These are phyloP conservation scores for Ogataea henricii DNA, from an alignment of 805 yeast genomes.

Conservation along the genomic window DNA sequence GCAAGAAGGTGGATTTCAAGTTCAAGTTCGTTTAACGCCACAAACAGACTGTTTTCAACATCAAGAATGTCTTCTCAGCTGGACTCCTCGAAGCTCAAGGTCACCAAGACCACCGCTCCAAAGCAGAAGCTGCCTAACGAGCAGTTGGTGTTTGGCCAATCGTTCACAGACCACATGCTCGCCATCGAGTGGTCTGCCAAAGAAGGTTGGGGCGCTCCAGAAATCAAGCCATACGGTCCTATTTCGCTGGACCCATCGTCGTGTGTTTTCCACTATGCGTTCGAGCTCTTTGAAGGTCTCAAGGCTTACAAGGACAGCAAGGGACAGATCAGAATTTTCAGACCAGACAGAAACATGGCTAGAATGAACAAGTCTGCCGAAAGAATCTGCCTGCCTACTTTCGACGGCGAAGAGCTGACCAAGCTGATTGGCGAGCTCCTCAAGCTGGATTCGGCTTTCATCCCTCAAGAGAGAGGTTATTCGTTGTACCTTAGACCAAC, in stretches of 20 bases:
- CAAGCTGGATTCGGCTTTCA: slow-evolving; percentile 70
- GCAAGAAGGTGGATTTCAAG: neutral
- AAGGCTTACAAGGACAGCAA: slow-evolving; percentile 78
- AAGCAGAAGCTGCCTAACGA: slow-evolving; percentile 60
- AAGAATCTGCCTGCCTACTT: slow-evolving; percentile 86
- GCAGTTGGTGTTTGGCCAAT: slow-evolving; percentile 66
- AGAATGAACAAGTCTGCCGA: slow-evolving; percentile 89
- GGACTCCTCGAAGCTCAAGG: slow-evolving; percentile 54
- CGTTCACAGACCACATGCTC: slow-evolving; percentile 89
- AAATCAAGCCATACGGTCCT: slow-evolving; percentile 81
- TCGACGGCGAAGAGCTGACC: slow-evolving; percentile 75
- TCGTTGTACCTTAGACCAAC: slow-evolving; percentile 94
- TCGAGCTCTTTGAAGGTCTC: slow-evolving; percentile 93
- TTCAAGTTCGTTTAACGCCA: neutral
- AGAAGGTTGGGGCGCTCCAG: slow-evolving; percentile 87
- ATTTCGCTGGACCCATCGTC: slow-evolving; percentile 82
- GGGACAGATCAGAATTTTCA: slow-evolving; percentile 76
- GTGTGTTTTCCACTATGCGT: slow-evolving; percentile 91
- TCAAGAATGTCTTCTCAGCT: slow-evolving; percentile 34
- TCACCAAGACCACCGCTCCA: slow-evolving; percentile 51
- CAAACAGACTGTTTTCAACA: slow-evolving; percentile 5
- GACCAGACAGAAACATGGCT: slow-evolving; percentile 89
- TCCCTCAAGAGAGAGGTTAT: slow-evolving; percentile 86
- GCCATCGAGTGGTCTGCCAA: slow-evolving; percentile 77
- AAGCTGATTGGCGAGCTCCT: slow-evolving; percentile 77